These are phyloP conservation scores for Fusarium scirpi DNA, from an alignment of 2,329 filamentous ascomycete species.

Conservation along the genomic window DNA sequence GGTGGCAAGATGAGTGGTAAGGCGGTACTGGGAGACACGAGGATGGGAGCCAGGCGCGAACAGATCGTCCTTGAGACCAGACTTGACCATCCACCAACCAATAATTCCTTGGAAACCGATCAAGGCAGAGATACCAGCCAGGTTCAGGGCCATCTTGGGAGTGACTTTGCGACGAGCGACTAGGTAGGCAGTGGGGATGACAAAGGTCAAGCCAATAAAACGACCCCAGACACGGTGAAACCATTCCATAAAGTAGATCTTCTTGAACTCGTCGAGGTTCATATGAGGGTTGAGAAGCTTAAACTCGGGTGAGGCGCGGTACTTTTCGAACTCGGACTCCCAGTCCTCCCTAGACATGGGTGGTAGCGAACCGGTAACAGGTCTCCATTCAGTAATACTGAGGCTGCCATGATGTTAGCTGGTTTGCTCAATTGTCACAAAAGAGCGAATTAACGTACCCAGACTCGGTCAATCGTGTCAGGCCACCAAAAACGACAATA, in stretches of 20 bases:
- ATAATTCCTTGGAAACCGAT: conserved; percentile 96
- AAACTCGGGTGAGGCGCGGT: conserved; percentile 93
- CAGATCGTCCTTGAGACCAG: conserved; percentile 92
- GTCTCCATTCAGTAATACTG: conserved; percentile 98
- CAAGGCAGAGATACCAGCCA: conserved; percentile 85
- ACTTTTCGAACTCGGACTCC: conserved; percentile 93
- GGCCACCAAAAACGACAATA: conserved; percentile 93
- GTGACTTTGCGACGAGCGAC: conserved; percentile 83
- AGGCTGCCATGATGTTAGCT: conserved; percentile 66
- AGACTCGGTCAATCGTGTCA: conserved; percentile 95
- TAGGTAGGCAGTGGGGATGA: conserved; percentile 90
- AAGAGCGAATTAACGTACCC: conserved; percentile 70
- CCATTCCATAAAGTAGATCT: conserved; percentile 99
- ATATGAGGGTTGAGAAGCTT: conserved; percentile 92
- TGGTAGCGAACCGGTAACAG: conserved; percentile 91
- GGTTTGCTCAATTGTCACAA: not conserved
- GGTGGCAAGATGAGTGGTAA: conserved; percentile 88
- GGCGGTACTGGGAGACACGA: conserved; percentile 92
- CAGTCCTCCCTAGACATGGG: conserved; percentile 84
- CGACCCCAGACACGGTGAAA: conserved; percentile 94
- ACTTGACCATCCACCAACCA: conserved; percentile 99
- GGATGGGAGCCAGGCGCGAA: conserved; percentile 92
- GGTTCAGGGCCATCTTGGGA: conserved; percentile 78
- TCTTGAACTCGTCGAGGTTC: conserved; percentile 93
- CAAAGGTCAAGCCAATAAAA: conserved; percentile 88